Evolutionary conservation across 2,329 filamentous ascomycete genomes (phyloP), one percentile per base, ranked within the genome.

Genomic region (Cytospora schulzeri): DNA sequence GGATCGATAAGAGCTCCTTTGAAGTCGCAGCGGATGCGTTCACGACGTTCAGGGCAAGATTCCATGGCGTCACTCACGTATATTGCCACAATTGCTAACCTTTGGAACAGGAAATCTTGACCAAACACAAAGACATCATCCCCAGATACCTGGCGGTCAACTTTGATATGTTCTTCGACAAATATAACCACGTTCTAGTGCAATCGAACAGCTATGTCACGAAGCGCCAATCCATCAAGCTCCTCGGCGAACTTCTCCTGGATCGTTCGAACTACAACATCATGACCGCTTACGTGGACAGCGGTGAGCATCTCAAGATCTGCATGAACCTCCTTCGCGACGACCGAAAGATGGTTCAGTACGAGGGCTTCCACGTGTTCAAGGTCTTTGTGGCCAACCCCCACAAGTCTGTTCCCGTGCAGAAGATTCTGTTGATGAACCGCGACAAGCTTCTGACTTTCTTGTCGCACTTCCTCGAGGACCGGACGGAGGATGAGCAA

Each of bases 341-440:
- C 76, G 94, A 98, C 76, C 88, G 94, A 70, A 95, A 96, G 77
- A 99, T 99, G 93, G 95, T 99, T 67, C 95, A 98, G 78, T 99
- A 99, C 76, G 95, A 99, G 76, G 95, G 93, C 9, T 99, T 99
- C 76, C 95, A 99, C 75, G 94, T 99, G 51, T 99, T 99, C 85
- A 99, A 99, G 82, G 94, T 99, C 68, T 99, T 99, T 77, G 95
- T 98, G 61, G 95, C 95, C 66, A 99, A 99, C 75, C 95, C 95
- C 9, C 93, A 98, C 81, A 99, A 99, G 80, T 96, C 92, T n/a
- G 83, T 94, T 66, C 92, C 93, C 38, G 95, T 99, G 57, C 93
- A 97, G 75, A 92, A 94, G 75, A 97, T 99, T 73, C 81, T 99
- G 68, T 89, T 98, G 70, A 97, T 97, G 86, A 99, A 99, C 75